These are phyloP conservation scores for Exophiala lecanii-corni DNA, from an alignment of 2,329 filamentous ascomycete genomes.

Conservation along the genomic window DNA sequence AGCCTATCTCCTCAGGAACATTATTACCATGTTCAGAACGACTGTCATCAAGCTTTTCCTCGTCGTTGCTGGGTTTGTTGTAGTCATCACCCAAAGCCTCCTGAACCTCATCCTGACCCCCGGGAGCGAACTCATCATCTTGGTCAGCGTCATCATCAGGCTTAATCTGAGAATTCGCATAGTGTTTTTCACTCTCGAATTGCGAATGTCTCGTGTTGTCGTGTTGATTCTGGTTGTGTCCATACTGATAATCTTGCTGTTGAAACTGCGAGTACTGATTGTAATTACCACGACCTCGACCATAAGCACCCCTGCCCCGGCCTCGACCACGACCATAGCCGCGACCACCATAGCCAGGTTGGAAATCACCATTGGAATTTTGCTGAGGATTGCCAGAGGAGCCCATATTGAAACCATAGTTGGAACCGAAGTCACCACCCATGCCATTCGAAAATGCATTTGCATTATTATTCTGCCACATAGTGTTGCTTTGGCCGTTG, in stretches of 20 bases:
- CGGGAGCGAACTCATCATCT: slow-evolving; percentile 33
- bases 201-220: slow-evolving; percentile 13
- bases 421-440: slow-evolving; percentile 77
- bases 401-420: slow-evolving; percentile 72
- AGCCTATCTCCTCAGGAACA: slow-evolving; percentile 10
- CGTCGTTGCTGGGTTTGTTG: slow-evolving; percentile 15
- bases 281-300: slow-evolving; percentile 35
- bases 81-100: slow-evolving; percentile 28
- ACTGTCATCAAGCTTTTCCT: slow-evolving; percentile 6
- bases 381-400: slow-evolving; percentile 72
- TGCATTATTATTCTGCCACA: slow-evolving; percentile 87
- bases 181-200: slow-evolving; percentile 2
- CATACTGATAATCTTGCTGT: slow-evolving; percentile 26
- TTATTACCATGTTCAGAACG: slow-evolving; percentile 5
- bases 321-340: slow-evolving; percentile 64
- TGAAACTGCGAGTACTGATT: slow-evolving; percentile 33
- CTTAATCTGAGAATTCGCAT: slow-evolving; percentile 17
- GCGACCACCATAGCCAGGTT: slow-evolving; percentile 67
- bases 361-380: slow-evolving; percentile 58
- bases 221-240: slow-evolving; percentile 15
- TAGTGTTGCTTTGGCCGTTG: slow-evolving; percentile 66
- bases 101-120: slow-evolving; percentile 32
- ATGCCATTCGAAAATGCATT: slow-evolving; percentile 70
- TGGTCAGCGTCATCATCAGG: slow-evolving; percentile 23
- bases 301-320: slow-evolving; percentile 55